Percentiles rank a stretch among this genome's conserved stretches.
Evolutionary conservation across 2,329 filamentous ascomycete genomes (phyloP).

Genomic region (Pseudogymnoascus sp.): DNA sequence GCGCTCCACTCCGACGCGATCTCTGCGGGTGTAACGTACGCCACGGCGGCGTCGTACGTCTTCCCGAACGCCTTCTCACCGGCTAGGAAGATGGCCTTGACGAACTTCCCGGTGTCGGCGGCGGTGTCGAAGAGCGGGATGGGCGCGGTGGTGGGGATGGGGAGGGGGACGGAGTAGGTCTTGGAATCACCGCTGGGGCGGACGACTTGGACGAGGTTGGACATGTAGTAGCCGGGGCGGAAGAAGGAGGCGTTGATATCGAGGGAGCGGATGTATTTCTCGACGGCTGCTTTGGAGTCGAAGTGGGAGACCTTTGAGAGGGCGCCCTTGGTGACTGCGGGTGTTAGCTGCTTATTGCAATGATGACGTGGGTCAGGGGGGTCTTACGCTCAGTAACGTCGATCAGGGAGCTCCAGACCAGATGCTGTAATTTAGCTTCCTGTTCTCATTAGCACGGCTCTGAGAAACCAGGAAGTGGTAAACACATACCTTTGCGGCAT

Average conservation of each 20-base stretch:
- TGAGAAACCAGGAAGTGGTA: neutral
- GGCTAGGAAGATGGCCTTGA: slow-evolving; percentile 26
- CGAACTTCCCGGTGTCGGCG: slow-evolving; percentile 29
- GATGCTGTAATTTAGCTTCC: slow-evolving; percentile 36
- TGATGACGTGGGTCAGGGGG: neutral
- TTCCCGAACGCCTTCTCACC: slow-evolving; percentile 34
- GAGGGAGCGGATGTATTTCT: slow-evolving; percentile 28
- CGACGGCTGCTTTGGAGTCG: slow-evolving; percentile 31
- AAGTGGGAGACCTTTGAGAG: slow-evolving; percentile 34
- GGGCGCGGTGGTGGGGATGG: slow-evolving; percentile 23
- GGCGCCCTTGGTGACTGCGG: slow-evolving; percentile 32
- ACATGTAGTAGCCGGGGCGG: slow-evolving; percentile 44
- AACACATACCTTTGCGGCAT: slow-evolving; percentile 34
- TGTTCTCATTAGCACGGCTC: slow-evolving; percentile 17
- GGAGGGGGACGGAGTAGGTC: slow-evolving; percentile 20
- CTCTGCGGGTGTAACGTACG: slow-evolving; percentile 33
- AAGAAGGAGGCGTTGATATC: slow-evolving; percentile 41
- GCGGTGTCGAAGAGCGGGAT: slow-evolving; percentile 29
- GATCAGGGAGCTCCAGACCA: slow-evolving; percentile 39
- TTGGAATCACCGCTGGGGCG: slow-evolving; percentile 24
- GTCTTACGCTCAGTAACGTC: slow-evolving; percentile 33
- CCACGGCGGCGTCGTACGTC: slow-evolving; percentile 35
- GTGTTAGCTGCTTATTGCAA: neutral
- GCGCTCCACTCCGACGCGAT: slow-evolving; percentile 35
- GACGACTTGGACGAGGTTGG: slow-evolving; percentile 32